Conservation (phyloP, 129 eudicot genomes). For the Sambucus nigra region DNA sequence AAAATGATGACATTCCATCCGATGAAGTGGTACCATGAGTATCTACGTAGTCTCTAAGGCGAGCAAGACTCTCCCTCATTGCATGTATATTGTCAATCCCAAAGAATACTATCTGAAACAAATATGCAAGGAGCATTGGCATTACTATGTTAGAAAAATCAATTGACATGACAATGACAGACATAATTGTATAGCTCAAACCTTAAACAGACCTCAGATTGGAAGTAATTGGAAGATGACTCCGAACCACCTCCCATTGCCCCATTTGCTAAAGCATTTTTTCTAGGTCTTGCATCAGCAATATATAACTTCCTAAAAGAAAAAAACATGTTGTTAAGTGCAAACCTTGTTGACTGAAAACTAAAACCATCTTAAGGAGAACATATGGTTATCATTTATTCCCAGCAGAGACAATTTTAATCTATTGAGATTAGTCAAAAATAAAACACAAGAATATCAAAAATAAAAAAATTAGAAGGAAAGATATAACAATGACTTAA, state of each 20-base stretch:
- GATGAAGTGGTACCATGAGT: slow-evolving; percentile 93
- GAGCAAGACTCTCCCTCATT: slow-evolving; percentile 91
- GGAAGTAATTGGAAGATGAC: slow-evolving; percentile 86
- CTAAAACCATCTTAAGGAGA: neutral
- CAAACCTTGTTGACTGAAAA: neutral
- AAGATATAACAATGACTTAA: neutral
- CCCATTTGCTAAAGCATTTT: slow-evolving; percentile 96
- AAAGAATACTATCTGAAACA: slow-evolving; percentile 76
- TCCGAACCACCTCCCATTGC: slow-evolving; percentile 99
- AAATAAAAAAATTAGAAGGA: neutral
- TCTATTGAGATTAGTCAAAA: too few relatives aligned
- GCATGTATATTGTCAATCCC: slow-evolving; percentile 99
- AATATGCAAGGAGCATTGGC: slow-evolving; percentile 1
- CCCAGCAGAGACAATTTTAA: too few relatives aligned
- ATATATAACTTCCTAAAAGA: slow-evolving; percentile 78
- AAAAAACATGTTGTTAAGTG: neutral
- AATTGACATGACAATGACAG: slow-evolving; percentile 9
- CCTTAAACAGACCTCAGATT: slow-evolving; percentile 63
- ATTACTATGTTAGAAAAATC: neutral
- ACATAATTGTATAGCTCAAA: slow-evolving; percentile 9
- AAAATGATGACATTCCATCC: slow-evolving; percentile 86
- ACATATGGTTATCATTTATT: neutral
- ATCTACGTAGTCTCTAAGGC: slow-evolving; percentile 95
- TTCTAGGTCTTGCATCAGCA: slow-evolving; percentile 97
- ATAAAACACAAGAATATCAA: neutral